Conservation (phyloP, 768 basidiomycete genomes). For the Tremella yokohamensis region DNA sequence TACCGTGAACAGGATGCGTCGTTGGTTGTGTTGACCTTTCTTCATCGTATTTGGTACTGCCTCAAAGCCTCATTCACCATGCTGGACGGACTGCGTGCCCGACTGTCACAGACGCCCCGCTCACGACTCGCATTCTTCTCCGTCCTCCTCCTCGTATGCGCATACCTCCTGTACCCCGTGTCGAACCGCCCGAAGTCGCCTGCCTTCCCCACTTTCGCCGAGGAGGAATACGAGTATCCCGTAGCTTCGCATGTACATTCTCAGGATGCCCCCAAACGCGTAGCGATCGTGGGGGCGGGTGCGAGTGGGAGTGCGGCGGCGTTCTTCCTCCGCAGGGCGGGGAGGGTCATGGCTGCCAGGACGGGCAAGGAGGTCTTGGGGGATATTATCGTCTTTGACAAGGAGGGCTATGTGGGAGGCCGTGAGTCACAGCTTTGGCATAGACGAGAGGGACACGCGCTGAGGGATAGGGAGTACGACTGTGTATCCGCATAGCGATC, state of each 20-base stretch:
- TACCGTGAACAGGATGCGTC: too few relatives aligned
- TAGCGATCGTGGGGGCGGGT: slow-evolving; percentile 88
- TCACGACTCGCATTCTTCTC: slow-evolving; percentile 4
- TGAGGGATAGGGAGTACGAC: slow-evolving; percentile 64
- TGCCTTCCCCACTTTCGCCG: slow-evolving; percentile 3
- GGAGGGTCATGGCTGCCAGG: slow-evolving; percentile 65
- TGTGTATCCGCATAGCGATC: slow-evolving; percentile 68
- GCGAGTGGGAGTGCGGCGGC: slow-evolving; percentile 75
- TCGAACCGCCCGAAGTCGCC: neutral
- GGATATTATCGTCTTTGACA: slow-evolving; percentile 81
- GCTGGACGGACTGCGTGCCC: neutral
- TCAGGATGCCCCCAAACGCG: slow-evolving; percentile 50
- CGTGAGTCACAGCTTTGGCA: slow-evolving; percentile 55
- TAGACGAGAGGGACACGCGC: too few relatives aligned
- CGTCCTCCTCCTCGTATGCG: slow-evolving; percentile 4
- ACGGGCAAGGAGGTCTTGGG: slow-evolving; percentile 58
- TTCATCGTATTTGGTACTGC: too few relatives aligned
- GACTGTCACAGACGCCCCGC: neutral
- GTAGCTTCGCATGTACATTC: slow-evolving; percentile 8
- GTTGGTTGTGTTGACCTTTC: too few relatives aligned
- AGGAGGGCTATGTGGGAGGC: slow-evolving; percentile 71
- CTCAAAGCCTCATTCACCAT: neutral
- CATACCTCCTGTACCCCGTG: slow-evolving; percentile 3
- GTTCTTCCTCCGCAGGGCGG: slow-evolving; percentile 68
- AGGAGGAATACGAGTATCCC: slow-evolving; percentile 17